phyloP scores from a whole-genome alignment of 495 filamentous ascomycete species.

The Penicillium chermesinum region DNA sequence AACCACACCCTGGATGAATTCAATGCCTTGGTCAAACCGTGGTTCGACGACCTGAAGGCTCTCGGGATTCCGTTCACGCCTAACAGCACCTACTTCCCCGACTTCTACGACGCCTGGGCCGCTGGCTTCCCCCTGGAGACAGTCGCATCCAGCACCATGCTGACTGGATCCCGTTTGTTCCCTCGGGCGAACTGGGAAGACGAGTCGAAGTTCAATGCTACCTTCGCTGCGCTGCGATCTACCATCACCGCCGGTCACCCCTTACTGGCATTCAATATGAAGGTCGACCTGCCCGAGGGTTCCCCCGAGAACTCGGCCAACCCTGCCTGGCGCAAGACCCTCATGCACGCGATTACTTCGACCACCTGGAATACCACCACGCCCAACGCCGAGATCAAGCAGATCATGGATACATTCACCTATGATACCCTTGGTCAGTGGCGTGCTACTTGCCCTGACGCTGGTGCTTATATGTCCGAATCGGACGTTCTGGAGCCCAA shows the following conservation, averaged over 20 bases:
- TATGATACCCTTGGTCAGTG: constrained; percentile 46
- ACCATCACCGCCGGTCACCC: constrained; percentile 39
- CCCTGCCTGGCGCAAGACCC: constrained; percentile 50
- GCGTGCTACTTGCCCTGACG: constrained; percentile 37
- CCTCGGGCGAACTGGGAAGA: constrained; percentile 44
- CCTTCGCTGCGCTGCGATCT: constrained; percentile 40
- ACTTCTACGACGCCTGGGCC: constrained; percentile 44
- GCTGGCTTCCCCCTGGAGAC: constrained; percentile 44
- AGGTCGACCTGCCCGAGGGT: constrained; percentile 26
- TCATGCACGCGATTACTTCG: constrained; percentile 49
- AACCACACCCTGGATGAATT: constrained; percentile 46
- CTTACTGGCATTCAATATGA: constrained; percentile 48
- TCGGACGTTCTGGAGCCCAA: constrained; percentile 56
- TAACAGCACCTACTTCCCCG: constrained; percentile 45
- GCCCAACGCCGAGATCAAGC: constrained; percentile 16
- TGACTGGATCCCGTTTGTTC: constrained; percentile 47
- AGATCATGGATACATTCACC: constrained; percentile 22
- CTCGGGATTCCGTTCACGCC: constrained; percentile 37
- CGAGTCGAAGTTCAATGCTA: constrained; percentile 32
- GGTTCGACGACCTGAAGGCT: constrained; percentile 32
- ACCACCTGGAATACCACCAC: constrained; percentile 19
- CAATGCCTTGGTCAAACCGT: constrained; percentile 41
- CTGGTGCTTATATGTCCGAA: constrained; percentile 37
- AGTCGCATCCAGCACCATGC: constrained; percentile 34
- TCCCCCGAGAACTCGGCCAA: constrained; percentile 41